Conservation (phyloP, 345 rosid species). For the Brassica napus region DNA sequence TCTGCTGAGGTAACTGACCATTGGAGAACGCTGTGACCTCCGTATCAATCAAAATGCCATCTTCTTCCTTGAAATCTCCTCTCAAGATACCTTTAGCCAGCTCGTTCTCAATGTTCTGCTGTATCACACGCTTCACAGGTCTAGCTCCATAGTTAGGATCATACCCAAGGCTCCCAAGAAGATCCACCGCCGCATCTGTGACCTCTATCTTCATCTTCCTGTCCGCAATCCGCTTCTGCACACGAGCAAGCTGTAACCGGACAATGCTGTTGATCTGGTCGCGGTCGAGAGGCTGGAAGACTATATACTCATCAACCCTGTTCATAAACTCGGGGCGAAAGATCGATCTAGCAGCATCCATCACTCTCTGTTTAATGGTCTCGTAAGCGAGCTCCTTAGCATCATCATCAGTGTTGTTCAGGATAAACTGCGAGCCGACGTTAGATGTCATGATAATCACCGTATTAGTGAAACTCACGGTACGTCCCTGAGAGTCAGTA, state of each 20-base stretch:
- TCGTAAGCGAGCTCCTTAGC: constrained; percentile 72
- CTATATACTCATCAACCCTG: constrained; percentile 96
- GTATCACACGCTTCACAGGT: constrained; percentile 96
- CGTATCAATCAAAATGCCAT: constrained; percentile 62
- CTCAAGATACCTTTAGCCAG: constrained; percentile 94
- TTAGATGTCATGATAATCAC: constrained; percentile 94
- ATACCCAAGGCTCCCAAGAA: constrained; percentile 61
- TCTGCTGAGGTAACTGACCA: constrained; percentile 85
- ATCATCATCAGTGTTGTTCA: constrained; percentile 69
- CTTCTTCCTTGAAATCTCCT: constrained; percentile 92
- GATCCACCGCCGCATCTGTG: constrained; percentile 71
- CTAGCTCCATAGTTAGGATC: constrained; percentile 48
- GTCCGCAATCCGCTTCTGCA: constrained; percentile 85
- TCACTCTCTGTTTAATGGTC: constrained; percentile 75
- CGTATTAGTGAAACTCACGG: constrained; percentile 90
- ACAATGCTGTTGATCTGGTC: constrained; percentile 82
- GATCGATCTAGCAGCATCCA: constrained; percentile 96
- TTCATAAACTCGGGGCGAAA: constrained; percentile 99
- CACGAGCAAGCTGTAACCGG: constrained; percentile 87
- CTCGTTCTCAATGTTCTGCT: constrained; percentile 91
- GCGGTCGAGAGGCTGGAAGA: constrained; percentile 94
- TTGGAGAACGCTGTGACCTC: constrained; percentile 69
- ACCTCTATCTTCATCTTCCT: constrained; percentile 78
- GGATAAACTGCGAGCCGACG: constrained; percentile 88
- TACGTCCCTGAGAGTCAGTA: constrained; percentile 95